These are phyloP conservation scores for Myxozyma geophila DNA, from an alignment of 805 yeast genomes.

Conservation along the genomic window DNA sequence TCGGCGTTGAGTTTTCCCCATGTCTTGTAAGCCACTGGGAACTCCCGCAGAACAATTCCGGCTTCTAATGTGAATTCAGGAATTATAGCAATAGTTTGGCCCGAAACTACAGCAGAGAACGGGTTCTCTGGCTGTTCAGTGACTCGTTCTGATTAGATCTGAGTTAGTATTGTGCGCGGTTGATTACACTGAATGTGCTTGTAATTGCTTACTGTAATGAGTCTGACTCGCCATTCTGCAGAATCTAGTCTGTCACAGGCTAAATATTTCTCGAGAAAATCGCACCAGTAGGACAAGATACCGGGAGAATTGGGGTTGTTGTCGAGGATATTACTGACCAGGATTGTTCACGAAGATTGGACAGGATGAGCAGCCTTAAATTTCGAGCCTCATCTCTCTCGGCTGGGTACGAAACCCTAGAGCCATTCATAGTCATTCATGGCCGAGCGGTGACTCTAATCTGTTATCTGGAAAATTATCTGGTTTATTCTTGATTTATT, in stretches of 20 bases:
- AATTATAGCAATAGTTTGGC: slow-evolving; percentile 77
- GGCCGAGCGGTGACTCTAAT: too few relatives aligned
- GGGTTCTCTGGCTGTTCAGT: slow-evolving; percentile 54
- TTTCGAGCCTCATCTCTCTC: not conserved
- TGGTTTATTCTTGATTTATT: too few relatives aligned
- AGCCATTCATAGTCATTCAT: too few relatives aligned
- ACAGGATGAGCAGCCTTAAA: not conserved
- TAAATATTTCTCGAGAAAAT: too few relatives aligned
- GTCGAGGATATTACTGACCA: not conserved
- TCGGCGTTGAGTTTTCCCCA: slow-evolving; percentile 84
- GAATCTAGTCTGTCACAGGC: not conserved
- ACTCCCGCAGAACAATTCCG: slow-evolving; percentile 70
- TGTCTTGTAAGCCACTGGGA: slow-evolving; percentile 93
- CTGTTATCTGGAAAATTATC: too few relatives aligned
- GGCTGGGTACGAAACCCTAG: too few relatives aligned
- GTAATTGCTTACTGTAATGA: not conserved
- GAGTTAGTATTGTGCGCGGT: not conserved
- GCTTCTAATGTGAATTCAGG: slow-evolving; percentile 80
- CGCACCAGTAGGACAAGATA: not conserved
- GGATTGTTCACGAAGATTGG: not conserved
- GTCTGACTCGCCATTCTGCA: slow-evolving; percentile 5
- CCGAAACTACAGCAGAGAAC: slow-evolving; percentile 68
- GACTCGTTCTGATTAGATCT: slow-evolving; percentile 15
- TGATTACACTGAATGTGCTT: too few relatives aligned
- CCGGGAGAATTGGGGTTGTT: not conserved